phyloP scores from a whole-genome alignment of 2,329 filamentous ascomycete species.

The Neoscytalidium dimidiatum region DNA sequence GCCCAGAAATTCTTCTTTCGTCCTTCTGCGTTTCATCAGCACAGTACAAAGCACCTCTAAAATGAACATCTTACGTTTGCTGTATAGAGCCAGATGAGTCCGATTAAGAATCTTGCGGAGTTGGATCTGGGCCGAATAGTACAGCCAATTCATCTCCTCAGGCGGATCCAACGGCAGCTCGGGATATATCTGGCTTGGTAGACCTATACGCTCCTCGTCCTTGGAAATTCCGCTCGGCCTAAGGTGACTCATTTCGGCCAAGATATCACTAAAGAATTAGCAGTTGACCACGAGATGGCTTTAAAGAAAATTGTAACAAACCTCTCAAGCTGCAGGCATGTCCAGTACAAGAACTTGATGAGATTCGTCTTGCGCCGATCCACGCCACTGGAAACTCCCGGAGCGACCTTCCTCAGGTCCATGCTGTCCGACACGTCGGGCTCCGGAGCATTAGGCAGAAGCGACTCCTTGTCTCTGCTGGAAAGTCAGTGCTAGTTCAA shows the following conservation, averaged over 20 bases:
- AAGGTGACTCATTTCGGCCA: conserved; percentile 74
- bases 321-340: conserved; percentile 90
- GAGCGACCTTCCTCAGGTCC: conserved; percentile 15
- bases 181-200: conserved; percentile 60
- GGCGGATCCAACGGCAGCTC: conserved; percentile 21
- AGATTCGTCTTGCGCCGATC: conserved; percentile 34
- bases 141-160: conserved; percentile 52
- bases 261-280: conserved; percentile 68
- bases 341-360: conserved; percentile 77
- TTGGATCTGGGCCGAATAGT: conserved; percentile 64
- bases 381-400: conserved; percentile 3
- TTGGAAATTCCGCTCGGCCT: conserved; percentile 62
- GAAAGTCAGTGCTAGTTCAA: background rate
- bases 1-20: conserved; percentile 39
- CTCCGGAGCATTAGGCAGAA: background rate
- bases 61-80: conserved; percentile 34
- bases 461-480: conserved; percentile 15
- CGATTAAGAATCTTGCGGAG: conserved; percentile 59
- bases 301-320: conserved; percentile 37
- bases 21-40: conserved; percentile 22
- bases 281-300: background rate
- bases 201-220: conserved; percentile 63
- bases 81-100: conserved; percentile 59
- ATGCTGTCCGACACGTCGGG: conserved; percentile 5
- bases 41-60: conserved; percentile 29